phyloP scores from a whole-genome alignment of 805 yeast genomes.

The Kodamaea lidongshanica region DNA sequence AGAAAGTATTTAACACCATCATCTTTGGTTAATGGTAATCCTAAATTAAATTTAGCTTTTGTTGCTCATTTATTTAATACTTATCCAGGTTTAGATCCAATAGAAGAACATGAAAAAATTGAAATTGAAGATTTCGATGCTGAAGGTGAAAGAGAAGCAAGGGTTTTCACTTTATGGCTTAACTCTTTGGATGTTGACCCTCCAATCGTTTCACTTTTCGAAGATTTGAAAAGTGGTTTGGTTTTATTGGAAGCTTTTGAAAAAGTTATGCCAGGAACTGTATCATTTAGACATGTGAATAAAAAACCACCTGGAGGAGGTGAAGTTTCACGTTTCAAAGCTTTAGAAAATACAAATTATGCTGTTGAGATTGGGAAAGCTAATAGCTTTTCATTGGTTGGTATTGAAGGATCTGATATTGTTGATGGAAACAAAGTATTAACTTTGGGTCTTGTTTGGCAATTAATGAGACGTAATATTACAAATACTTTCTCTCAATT shows the following conservation, averaged over 20 bases:
- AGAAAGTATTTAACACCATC: slow-evolving; percentile 93
- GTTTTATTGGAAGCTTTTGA: slow-evolving; percentile 88
- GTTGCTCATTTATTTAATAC: slow-evolving; percentile 97
- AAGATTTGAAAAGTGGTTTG: slow-evolving; percentile 90
- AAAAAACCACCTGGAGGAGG: slow-evolving; percentile 70
- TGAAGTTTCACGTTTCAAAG: slow-evolving; percentile 86
- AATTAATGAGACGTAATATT: slow-evolving; percentile 94
- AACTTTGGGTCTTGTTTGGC: slow-evolving; percentile 95
- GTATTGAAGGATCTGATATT: slow-evolving; percentile 97
- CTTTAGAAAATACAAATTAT: slow-evolving; percentile 94
- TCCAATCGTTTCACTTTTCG: slow-evolving; percentile 83
- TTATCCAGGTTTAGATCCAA: slow-evolving; percentile 93
- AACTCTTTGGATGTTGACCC: slow-evolving; percentile 96
- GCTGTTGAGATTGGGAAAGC: slow-evolving; percentile 96
- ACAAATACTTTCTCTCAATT: slow-evolving; percentile 72
- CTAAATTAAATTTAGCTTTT: slow-evolving; percentile 92
- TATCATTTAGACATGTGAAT: slow-evolving; percentile 72
- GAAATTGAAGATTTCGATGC: slow-evolving; percentile 98
- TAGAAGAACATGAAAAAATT: slow-evolving; percentile 83
- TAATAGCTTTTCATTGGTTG: slow-evolving; percentile 87
- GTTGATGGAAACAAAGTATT: slow-evolving; percentile 86
- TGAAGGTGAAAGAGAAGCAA: slow-evolving; percentile 98
- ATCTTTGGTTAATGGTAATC: slow-evolving; percentile 91
- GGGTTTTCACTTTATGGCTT: slow-evolving; percentile 96
- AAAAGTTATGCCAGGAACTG: slow-evolving; percentile 91